A percentile compares a stretch with the other conserved stretches of the same genome.
Conservation (phyloP, 2,329 filamentous ascomycete species). For the Hyphodiscus sp. region DNA sequence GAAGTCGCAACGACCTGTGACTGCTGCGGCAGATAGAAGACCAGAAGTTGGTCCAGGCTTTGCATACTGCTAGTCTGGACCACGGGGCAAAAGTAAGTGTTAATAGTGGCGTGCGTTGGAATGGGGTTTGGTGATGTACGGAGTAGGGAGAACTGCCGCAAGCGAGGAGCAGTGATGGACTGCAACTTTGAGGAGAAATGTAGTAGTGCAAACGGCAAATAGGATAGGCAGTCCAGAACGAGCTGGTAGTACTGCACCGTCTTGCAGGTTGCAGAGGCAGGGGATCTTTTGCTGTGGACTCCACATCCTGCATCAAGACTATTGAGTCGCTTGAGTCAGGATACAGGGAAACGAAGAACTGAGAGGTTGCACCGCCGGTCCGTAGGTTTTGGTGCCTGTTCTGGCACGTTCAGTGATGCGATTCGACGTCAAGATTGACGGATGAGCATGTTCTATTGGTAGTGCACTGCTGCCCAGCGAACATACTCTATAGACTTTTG, state of each 20-base stretch:
- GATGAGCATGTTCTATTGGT: neutral
- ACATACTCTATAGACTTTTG: neutral
- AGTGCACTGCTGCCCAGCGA: neutral
- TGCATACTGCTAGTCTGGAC: neutral
- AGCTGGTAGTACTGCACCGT: neutral
- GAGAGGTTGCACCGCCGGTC: neutral
- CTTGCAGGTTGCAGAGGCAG: neutral
- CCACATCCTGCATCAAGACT: neutral
- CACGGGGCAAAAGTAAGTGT: neutral
- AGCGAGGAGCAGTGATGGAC: neutral
- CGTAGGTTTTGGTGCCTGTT: neutral
- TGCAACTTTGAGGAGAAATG: neutral
- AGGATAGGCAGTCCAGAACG: neutral
- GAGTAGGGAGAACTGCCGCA: neutral
- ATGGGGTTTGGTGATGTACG: neutral
- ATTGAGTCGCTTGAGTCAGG: neutral
- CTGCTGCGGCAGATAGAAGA: neutral
- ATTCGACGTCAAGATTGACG: neutral
- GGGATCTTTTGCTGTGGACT: neutral
- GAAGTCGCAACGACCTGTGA: conserved; percentile 1
- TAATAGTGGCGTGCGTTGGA: neutral
- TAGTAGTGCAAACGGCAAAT: neutral
- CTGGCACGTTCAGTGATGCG: neutral
- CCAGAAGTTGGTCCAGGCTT: neutral
- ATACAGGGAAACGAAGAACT: neutral